phyloP scores from a whole-genome alignment of 768 basidiomycete species.

The Neoboletus brunneissimus region DNA sequence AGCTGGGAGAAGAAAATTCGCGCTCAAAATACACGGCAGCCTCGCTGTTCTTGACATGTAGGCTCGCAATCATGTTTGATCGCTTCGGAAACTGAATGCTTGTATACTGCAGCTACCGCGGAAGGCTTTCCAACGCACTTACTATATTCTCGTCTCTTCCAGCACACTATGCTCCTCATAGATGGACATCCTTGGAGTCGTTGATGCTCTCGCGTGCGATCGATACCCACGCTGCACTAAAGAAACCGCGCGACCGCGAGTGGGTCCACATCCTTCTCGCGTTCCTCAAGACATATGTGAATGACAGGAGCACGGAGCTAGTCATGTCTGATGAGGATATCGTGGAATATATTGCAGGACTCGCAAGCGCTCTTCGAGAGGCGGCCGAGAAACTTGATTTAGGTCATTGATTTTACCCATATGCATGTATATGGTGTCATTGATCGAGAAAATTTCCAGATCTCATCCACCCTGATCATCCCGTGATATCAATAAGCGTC shows the following conservation, averaged over 20 bases:
- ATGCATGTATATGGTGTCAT: conserved; percentile 1
- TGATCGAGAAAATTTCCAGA: conserved; percentile 44
- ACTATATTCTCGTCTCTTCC: conserved; percentile 77
- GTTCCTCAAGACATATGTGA: conserved; percentile 69
- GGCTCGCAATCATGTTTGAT: conserved; percentile 31
- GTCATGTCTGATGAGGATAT: conserved; percentile 53
- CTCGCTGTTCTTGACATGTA: conserved; percentile 89
- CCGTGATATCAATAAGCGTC: conserved; percentile 56
- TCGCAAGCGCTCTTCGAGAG: conserved; percentile 48
- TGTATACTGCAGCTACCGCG: conserved; percentile 56
- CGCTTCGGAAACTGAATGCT: conserved; percentile 6
- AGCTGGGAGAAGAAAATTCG: conserved; percentile 82
- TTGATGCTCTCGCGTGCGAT: conserved; percentile 76
- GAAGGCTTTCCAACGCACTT: conserved; percentile 58
- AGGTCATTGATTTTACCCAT: conserved; percentile 39
- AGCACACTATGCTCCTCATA: conserved; percentile 78
- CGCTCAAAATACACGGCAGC: conserved; percentile 79
- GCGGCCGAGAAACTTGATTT: conserved; percentile 52
- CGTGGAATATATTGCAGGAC: conserved; percentile 46
- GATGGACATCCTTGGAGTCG: conserved; percentile 77
- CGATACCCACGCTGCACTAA: conserved; percentile 57
- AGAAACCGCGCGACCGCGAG: conserved; percentile 62
- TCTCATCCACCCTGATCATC: conserved; percentile 64
- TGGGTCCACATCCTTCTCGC: conserved; percentile 79
- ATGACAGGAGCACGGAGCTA: conserved; percentile 50